Evolutionary conservation across 2,329 filamentous ascomycete species (phyloP), one percentile per base, ranked within the genome.

Genomic region (Aureobasidium lini): DNA sequence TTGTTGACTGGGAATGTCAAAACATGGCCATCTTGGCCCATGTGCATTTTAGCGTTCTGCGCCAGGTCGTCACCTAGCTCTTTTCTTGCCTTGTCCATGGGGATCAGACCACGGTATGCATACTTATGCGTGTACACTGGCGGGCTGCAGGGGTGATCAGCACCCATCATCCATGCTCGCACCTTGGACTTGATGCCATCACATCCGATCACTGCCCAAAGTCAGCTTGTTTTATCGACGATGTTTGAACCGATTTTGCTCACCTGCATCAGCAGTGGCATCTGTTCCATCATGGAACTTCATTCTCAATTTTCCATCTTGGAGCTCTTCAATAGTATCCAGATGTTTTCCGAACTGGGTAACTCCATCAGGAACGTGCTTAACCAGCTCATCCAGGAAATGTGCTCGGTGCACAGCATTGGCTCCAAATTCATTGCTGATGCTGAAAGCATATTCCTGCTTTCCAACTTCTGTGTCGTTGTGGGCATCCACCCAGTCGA

Each of bases 141-240:
- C 29, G 75, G 67, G 0, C 76, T 71, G 3, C 76, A 73, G 0
- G 78, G 75, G 60, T 77, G 69, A 23, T 73, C 69, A 2, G 74
- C 67, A 2, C 86, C 71, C 5, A 87, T 68, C 15, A 81, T 68
- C 58, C 58, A 62, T 32, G 78, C 67, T 7, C 85, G 75, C 2
- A 81, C 75, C 3, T 75, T 72, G 0, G 81, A 84, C 66, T 83
- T 83, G 66, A 88, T 84, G 0, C 85, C 85, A 69, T 88, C 85
- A 66, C 82, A 85, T 5, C 82, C 84, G 59, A 87, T 74, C 0
- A 84, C 79, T 1, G 76, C 73, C 5, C 6, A 54, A 60, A 13
- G 60, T 59, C 32, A 57, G 46, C 31, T 48, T 39, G 32, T 31
- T 57, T 42, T 58, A 11, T 28, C 42, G 10, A 54, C 6, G 8